These are phyloP conservation scores for Cicer bijugum DNA, from an alignment of 306 rosid genomes.

Conservation along the genomic window DNA sequence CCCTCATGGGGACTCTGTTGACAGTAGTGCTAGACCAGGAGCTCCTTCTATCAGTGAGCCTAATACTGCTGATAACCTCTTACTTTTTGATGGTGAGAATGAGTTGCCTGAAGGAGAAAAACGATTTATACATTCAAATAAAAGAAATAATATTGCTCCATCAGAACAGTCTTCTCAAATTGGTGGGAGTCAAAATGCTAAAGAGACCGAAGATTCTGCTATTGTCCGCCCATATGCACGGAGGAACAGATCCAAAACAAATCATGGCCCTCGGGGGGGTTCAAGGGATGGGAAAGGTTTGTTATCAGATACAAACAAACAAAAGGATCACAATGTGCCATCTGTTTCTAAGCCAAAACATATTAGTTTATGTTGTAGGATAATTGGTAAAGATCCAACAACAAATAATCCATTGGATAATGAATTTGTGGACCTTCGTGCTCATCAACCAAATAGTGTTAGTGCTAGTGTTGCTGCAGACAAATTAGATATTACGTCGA, in stretches of 20 bases:
- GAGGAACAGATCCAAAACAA: constrained; percentile 87
- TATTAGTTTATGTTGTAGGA: constrained; percentile 66
- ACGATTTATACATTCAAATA: constrained; percentile 62
- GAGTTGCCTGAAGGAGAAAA: constrained; percentile 71
- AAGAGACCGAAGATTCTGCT: constrained; percentile 93
- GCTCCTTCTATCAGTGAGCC: constrained; percentile 81
- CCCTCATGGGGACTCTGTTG: constrained; percentile 97
- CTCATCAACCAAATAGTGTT: constrained; percentile 49
- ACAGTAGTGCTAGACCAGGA: constrained; percentile 94
- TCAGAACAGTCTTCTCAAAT: constrained; percentile 89
- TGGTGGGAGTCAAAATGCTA: constrained; percentile 80
- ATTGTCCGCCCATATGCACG: constrained; percentile 95
- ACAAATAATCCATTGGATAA: constrained; percentile 55
- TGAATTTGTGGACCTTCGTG: constrained; percentile 57
- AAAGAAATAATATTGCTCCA: constrained; percentile 65
- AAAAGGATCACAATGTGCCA: constrained; percentile 61
- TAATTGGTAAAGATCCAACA: constrained; percentile 49
- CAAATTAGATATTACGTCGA: constrained; percentile 55
- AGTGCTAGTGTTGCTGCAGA: constrained; percentile 56
- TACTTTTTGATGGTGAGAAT: constrained; percentile 78
- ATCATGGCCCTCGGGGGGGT: constrained; percentile 76
- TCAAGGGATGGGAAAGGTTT: constrained; percentile 66
- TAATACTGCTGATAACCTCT: constrained; percentile 93
- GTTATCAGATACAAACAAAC: constrained; percentile 58
- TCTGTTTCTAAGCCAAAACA: constrained; percentile 70